Evolutionary conservation across 768 basidiomycete species (phyloP), one percentile per base, ranked within the genome.

Genomic region (Auricularia sp.): DNA sequence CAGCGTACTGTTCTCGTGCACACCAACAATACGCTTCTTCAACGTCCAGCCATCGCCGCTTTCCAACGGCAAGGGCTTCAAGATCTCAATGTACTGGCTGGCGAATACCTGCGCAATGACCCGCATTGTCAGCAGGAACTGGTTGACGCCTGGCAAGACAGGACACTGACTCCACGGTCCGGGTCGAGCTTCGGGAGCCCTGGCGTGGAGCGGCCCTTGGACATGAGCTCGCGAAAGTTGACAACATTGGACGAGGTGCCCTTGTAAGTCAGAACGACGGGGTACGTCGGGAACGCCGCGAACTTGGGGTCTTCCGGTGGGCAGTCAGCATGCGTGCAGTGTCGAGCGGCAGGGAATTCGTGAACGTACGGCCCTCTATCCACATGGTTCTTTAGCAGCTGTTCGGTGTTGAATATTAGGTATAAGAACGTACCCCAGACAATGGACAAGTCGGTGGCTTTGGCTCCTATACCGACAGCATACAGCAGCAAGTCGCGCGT

Each of bases 31-130:
- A 64, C 85, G 80, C 65, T 78, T 78, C 68, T 81, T 85, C 71
- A 87, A 79, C 64, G 79, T 87, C 92, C 92, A 95, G 7, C 90
- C 93, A 2, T 83, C 77, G 8, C 91, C 91, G 66, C 87, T 88
- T 39, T 84, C 86, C 0, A 81, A 73, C 0, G 92, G 92, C 61
- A 95, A 77, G n/a, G 86, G 83, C 72, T 85, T 88, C 66, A 94
- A 71, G 35, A 92, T 81, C 73, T 93, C 85, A 65, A 94, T 89
- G 6, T 84, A 85, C 72, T 93, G 91, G 11, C 84, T 84, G 4
- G 77, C 29, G 12, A 51, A 65, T 43, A 35, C n/a, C 36, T 51
- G 18, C 47, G 21, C 18, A 51, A 29, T 14, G 34, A 60, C 6
- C 14, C 44, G 42, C 10, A 4, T 8, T 53, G 16, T 14, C 23